These are phyloP conservation scores for Favolaschia claudopus DNA, from an alignment of 768 basidiomycete genomes.

Conservation along the genomic window DNA sequence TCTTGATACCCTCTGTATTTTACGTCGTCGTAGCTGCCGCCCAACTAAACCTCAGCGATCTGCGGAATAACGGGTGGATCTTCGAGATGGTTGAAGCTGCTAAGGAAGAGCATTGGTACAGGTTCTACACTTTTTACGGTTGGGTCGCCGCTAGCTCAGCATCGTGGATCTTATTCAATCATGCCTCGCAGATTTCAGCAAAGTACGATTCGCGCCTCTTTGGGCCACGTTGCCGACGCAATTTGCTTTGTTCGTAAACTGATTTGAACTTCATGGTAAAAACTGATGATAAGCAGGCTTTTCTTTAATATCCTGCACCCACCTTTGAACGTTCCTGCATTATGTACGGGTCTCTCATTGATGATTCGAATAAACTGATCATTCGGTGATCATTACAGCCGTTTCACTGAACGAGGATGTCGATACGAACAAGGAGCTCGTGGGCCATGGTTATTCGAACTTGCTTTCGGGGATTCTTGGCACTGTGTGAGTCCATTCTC, in stretches of 20 bases:
- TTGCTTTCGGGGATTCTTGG: conserved; percentile 81
- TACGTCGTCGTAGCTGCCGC: conserved; percentile 79
- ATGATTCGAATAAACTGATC: neutral
- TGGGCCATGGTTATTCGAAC: conserved; percentile 94
- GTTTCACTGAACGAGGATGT: conserved; percentile 90
- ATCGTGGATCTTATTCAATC: neutral
- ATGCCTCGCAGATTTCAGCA: conserved; percentile 58
- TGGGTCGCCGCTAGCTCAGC: conserved; percentile 24
- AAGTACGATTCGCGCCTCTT: conserved; percentile 69
- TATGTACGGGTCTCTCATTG: conserved; percentile 56
- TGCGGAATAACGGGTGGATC: conserved; percentile 82
- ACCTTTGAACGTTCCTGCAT: conserved; percentile 87
- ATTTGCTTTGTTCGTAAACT: conserved; percentile 77
- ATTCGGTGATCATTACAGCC: conserved; percentile 56
- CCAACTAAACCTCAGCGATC: conserved; percentile 60
- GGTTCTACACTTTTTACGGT: conserved; percentile 86
- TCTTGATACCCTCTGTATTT: conserved; percentile 82
- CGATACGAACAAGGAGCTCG: conserved; percentile 90
- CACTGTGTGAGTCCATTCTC: conserved; percentile 65
- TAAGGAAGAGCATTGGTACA: conserved; percentile 71
- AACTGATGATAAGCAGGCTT: conserved; percentile 47
- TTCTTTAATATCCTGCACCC: conserved; percentile 90
- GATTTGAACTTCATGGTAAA: neutral
- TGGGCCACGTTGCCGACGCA: conserved; percentile 93
- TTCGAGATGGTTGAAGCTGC: conserved; percentile 67